phyloP scores from a whole-genome alignment of 1,139 yeast genomes.

The Debaryomyces psychrophilus region DNA sequence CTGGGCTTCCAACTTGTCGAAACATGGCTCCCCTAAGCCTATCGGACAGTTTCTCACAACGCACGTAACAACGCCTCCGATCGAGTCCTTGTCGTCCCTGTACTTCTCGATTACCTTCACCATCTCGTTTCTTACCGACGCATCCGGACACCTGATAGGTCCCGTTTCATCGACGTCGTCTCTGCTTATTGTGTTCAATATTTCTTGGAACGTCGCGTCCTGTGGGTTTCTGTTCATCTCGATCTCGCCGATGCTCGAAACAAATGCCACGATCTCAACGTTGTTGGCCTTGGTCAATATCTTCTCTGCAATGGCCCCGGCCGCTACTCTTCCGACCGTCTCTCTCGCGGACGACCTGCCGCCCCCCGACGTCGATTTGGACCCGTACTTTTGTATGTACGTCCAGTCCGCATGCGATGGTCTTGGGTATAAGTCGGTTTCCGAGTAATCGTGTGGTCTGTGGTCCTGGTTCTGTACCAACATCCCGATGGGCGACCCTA shows the following conservation, averaged over 20 bases:
- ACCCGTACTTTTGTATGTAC: constrained; percentile 85
- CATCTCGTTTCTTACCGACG: constrained; percentile 72
- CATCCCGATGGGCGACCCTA: constrained; percentile 97
- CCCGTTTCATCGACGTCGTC: constrained; percentile 86
- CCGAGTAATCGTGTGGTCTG: constrained; percentile 93
- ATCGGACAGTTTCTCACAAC: constrained; percentile 91
- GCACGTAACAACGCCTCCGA: constrained; percentile 98
- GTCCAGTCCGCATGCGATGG: constrained; percentile 99
- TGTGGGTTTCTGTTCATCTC: constrained; percentile 75
- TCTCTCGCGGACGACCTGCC: constrained; percentile 98
- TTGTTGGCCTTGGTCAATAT: constrained; percentile 72
- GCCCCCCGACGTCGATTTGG: constrained; percentile 94
- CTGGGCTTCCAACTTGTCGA: constrained; percentile 92
- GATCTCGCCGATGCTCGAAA: constrained; percentile 82
- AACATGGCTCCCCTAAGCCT: constrained; percentile 97
- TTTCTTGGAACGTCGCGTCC: constrained; percentile 62
- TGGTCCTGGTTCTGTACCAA: constrained; percentile 91
- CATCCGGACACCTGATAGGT: constrained; percentile 93
- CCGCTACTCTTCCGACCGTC: constrained; percentile 98
- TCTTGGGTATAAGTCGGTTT: constrained; percentile 92
- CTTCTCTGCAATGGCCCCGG: constrained; percentile 97
- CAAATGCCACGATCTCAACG: constrained; percentile 96
- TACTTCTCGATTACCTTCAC: constrained; percentile 82
- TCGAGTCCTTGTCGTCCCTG: constrained; percentile 87
- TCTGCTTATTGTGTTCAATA: constrained; percentile 77